A percentile compares a stretch with the other conserved stretches of the same genome.
Conservation (phyloP, 2,329 filamentous ascomycete genomes). For the Ceratocystis papillata region DNA sequence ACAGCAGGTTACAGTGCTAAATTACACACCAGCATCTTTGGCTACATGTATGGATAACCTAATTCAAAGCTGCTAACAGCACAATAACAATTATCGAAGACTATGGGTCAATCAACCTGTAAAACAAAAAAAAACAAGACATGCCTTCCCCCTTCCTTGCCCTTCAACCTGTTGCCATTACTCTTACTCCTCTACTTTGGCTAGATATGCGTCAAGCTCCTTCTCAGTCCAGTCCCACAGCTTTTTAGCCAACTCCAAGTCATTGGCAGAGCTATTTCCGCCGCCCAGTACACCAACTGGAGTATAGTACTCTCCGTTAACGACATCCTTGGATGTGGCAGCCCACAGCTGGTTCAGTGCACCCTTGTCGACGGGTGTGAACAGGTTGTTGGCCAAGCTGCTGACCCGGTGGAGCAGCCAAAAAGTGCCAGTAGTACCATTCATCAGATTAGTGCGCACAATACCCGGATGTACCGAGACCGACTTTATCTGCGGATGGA, state of each 20-base stretch:
- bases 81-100: background rate
- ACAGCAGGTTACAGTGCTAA: no score
- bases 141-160: background rate
- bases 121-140: background rate
- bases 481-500: conserved; percentile 27
- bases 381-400: conserved; percentile 25
- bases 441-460: conserved; percentile 29
- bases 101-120: no score
- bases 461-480: conserved; percentile 29
- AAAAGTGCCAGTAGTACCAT: conserved; percentile 20
- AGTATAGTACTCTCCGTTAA: conserved; percentile 31
- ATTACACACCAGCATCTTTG: background rate
- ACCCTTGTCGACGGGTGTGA: conserved; percentile 30
- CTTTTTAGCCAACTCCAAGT: conserved; percentile 29
- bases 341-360: conserved; percentile 38
- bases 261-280: conserved; percentile 26
- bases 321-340: conserved; percentile 31
- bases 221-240: conserved; percentile 33
- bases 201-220: conserved; percentile 27
- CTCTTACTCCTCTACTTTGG: conserved; percentile 6
- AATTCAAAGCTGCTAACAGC: no score
- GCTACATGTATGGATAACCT: background rate
- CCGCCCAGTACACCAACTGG: conserved; percentile 29
- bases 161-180: background rate
- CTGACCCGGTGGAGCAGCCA: conserved; percentile 23